Evolutionary conservation across 352 stramenopile species (phyloP), one percentile per base, ranked within the genome.

Genomic region (Phytophthora macrochlamydospora): DNA sequence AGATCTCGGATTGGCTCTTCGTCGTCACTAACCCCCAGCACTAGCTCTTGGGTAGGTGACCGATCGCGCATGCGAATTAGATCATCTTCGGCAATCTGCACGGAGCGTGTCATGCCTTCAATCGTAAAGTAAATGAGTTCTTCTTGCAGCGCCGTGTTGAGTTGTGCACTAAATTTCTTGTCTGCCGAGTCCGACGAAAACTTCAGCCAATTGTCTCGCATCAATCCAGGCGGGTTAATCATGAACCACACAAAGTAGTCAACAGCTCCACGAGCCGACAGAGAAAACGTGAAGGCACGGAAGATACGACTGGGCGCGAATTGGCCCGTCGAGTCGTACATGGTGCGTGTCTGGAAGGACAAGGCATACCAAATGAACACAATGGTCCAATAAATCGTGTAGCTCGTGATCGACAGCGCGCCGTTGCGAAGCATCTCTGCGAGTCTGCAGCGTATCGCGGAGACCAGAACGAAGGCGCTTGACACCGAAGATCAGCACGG

Each of bases 81-180:
- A 28, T 92, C 85, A 11, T 90, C 83, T 43, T 93, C 87, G 3
- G 84, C 79, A 18, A 85, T 65, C 29, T 92, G 75, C 33, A 96
- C 75, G 4, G 90, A 83, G 9, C 79, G 75, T 28, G 81, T 91
- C 85, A 97, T 96, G 8, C 90, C 87, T 32, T 92, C 82, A 38
- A 94, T 94, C n/a, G 90, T 97, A 59, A 94, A 97, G 55, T 93
- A 93, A 48, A 97, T 91, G 29, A 97, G 78, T 51, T 97, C 90
- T 24, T 89, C 81, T 64, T 94, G 86, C 7, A 97, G 71, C 52
- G 89, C 85, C 13, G 79, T 91, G 63, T 97, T 97, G 48, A 97
- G 75, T 62, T 97, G 90, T 3, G 89, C 87, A 30, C 83, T 92
- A 42, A 92, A 91, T 57, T 94, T 88, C 38, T 87, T 91, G 59